A percentile compares a stretch with the other conserved stretches of the same genome.
phyloP scores from a whole-genome alignment of 163 green algal genomes.

The Volvox carteri region DNA sequence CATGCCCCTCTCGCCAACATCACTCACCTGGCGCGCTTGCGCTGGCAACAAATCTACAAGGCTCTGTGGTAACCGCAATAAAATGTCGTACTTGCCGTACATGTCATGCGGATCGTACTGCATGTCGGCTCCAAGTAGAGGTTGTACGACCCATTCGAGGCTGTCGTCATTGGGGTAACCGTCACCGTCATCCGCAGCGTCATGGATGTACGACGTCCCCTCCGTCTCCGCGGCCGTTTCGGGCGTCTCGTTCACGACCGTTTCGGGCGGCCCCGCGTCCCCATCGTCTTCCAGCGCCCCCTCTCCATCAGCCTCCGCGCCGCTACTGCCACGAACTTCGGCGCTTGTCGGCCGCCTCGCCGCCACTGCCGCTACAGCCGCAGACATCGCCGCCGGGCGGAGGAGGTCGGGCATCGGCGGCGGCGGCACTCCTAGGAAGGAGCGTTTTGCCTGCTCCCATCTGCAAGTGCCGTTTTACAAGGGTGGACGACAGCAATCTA shows the following conservation, averaged over 20 bases:
- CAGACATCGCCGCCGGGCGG: neutral
- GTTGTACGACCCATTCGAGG: neutral
- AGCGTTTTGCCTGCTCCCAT: constrained; percentile 30
- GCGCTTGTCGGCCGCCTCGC: neutral
- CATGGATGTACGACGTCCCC: too few species aligned
- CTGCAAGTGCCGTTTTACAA: too few species aligned
- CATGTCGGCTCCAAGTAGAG: too few species aligned
- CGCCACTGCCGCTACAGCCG: neutral
- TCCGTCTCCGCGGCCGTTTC: neutral
- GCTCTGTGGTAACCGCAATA: constrained; percentile 16
- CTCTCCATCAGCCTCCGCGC: too few species aligned
- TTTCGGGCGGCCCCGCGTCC: too few species aligned
- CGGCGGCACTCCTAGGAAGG: neutral
- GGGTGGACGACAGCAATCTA: too few species aligned
- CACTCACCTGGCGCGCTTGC: neutral
- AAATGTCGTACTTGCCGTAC: constrained; percentile 7
- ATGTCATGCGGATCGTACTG: too few species aligned
- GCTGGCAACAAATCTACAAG: neutral
- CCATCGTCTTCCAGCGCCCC: too few species aligned
- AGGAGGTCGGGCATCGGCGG: neutral
- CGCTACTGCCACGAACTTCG: too few species aligned
- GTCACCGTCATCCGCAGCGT: neutral
- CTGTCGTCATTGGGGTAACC: neutral
- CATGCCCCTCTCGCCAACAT: too few species aligned
- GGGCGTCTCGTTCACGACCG: neutral